Base-by-base conservation (phyloP, 257 asterid genomes). In the Scutellaria minor region DNA sequence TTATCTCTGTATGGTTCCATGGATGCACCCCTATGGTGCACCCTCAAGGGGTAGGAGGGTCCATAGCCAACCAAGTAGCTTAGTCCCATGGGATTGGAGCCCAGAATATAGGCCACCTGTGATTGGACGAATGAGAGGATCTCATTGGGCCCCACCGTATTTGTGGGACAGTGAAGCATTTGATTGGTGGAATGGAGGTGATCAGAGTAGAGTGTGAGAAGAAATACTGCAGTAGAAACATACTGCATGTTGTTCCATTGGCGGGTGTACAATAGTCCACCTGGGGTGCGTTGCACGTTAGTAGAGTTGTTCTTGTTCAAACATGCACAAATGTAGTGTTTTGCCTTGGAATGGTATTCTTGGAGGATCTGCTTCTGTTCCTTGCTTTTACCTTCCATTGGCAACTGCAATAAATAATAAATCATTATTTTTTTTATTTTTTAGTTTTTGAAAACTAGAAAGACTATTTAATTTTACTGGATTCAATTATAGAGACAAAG, bases 181-280 rank as follows among this genome's bases (percentile, higher is more conserved):
- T 76, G 88, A 68, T 80, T 72, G 71, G 94, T 78, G 65, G 81
- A 70, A 12, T 64, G 84, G 80, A 91, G 93, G 75, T 91, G 90
- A 60, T 89, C 85, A 12, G 93, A 80, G 78, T 88, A 86, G 77
- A 81, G 74, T 9, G 86, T 70, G 41, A 88, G 88, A 4, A 89
- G 72, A 59, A 91, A 84, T 1, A 80, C 71, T 0, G 96, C 87
- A 2, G 79, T 77, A 0, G 98, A 79, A 0, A 91, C 97, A 35
- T 93, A 91, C 78, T 93, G 98, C 96, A 93, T 89, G 78, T 93
- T 93, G 96, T 93, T 93, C 97, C 98, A 93, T 65, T 82, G 84
- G 67, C 97, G 96, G 72, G 84, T 78, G 86, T 81, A 93, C 24
- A 93, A 81, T 8, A 93, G 81, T 0, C 98, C 98, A 0, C 89